These are phyloP conservation scores for Gossypium ekmanianum DNA, from an alignment of 345 rosid species.

Conservation along the genomic window DNA sequence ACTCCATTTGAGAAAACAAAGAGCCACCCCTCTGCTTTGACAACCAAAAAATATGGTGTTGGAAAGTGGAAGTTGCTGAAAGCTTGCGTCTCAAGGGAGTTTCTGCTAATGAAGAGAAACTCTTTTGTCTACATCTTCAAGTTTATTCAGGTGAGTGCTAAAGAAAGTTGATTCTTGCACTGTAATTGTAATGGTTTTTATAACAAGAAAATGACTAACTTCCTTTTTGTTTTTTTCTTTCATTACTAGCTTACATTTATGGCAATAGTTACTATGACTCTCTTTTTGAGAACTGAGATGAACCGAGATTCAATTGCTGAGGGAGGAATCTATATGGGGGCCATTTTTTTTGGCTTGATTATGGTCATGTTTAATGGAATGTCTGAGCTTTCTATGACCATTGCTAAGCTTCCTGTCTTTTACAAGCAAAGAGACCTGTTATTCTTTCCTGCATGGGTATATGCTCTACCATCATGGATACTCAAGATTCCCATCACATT, in stretches of 20 bases:
- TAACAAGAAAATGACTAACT: slow-evolving; percentile 13
- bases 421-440: slow-evolving; percentile 75
- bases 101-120: slow-evolving; percentile 70
- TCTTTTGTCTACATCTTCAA: slow-evolving; percentile 71
- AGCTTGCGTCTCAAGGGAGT: slow-evolving; percentile 58
- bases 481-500: slow-evolving; percentile 66
- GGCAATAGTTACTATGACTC: slow-evolving; percentile 38
- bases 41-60: slow-evolving; percentile 52
- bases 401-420: slow-evolving; percentile 77
- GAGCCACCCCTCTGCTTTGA: slow-evolving; percentile 75
- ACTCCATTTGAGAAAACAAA: slow-evolving; percentile 52
- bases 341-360: slow-evolving; percentile 51
- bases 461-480: slow-evolving; percentile 77
- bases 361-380: slow-evolving; percentile 62
- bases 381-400: slow-evolving; percentile 72
- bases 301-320: slow-evolving; percentile 30
- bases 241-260: slow-evolving; percentile 33
- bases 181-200: neutral
- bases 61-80: slow-evolving; percentile 52
- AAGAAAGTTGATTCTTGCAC: neutral
- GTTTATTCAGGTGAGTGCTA: slow-evolving; percentile 43
- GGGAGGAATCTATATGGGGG: slow-evolving; percentile 58
- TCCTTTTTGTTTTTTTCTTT: neutral
- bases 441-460: slow-evolving; percentile 81
- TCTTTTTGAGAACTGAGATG: slow-evolving; percentile 64